These are phyloP conservation scores for Cladosporium austrohemisphaericum DNA, from an alignment of 2,329 filamentous ascomycete genomes.

Conservation along the genomic window DNA sequence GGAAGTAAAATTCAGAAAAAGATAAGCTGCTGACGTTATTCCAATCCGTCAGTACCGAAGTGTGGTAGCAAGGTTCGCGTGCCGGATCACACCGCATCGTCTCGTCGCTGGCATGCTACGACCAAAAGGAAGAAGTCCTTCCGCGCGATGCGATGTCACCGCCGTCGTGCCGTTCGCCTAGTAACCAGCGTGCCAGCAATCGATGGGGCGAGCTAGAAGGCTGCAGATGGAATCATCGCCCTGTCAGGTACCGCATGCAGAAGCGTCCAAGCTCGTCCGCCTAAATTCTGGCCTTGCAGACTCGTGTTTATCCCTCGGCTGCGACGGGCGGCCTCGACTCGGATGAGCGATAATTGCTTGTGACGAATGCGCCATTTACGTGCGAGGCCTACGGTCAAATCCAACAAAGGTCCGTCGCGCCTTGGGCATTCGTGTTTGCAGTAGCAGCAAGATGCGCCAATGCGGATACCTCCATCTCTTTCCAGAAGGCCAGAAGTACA, in stretches of 20 bases:
- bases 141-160: constrained; percentile 11
- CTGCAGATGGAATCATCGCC: constrained; percentile 6
- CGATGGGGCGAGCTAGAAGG: constrained; percentile 14
- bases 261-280: not conserved
- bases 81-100: constrained; percentile 7
- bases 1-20: not conserved
- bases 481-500: too few relatives aligned
- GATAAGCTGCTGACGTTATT: constrained; percentile 8
- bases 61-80: constrained; percentile 1
- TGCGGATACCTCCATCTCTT: not conserved
- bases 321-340: not conserved
- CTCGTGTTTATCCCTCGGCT: constrained; percentile 11
- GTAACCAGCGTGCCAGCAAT: not conserved
- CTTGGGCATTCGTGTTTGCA: not conserved
- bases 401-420: not conserved
- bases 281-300: not conserved
- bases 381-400: constrained; percentile 7
- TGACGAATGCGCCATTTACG: constrained; percentile 15
- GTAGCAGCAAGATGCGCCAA: too few relatives aligned
- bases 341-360: constrained; percentile 4
- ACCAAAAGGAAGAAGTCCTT: constrained; percentile 2
- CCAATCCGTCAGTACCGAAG: not conserved
- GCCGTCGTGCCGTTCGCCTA: constrained; percentile 8
- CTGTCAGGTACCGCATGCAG: constrained; percentile 13
- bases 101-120: not conserved